phyloP scores from a whole-genome alignment of 352 stramenopile genomes.

The Pythium rhizo-oryzae region DNA sequence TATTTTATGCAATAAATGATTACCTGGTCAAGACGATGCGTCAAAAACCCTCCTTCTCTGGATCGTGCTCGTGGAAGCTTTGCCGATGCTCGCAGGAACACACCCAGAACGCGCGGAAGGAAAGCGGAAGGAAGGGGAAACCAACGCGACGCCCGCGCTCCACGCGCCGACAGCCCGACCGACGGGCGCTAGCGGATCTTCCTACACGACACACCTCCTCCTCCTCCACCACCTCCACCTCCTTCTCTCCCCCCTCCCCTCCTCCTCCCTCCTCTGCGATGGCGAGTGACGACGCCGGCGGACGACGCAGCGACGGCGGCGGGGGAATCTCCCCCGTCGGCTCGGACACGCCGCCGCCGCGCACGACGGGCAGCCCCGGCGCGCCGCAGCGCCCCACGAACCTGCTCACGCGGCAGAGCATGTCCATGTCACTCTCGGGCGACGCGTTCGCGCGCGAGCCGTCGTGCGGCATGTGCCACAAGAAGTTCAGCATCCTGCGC shows the following conservation, averaged over 20 bases:
- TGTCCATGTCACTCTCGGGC: conserved; percentile 37
- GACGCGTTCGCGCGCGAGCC: conserved; percentile 73
- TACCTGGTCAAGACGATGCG: neutral
- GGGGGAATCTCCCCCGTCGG: conserved; percentile 14
- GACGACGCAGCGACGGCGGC: conserved; percentile 19
- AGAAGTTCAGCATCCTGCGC: conserved; percentile 81
- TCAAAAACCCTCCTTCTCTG: conserved; percentile 7
- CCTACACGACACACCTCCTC: neutral
- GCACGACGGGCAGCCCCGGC: conserved; percentile 13
- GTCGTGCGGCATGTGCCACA: conserved; percentile 71
- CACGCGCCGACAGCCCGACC: neutral
- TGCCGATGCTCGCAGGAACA: conserved; percentile 11
- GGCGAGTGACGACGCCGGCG: conserved; percentile 25
- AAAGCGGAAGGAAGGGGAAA: conserved; percentile 15
- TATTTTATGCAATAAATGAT: neutral
- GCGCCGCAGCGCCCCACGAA: conserved; percentile 25
- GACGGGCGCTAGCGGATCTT: too few relatives aligned
- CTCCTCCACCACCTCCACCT: neutral
- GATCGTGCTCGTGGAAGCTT: conserved; percentile 17
- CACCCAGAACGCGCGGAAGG: conserved; percentile 17
- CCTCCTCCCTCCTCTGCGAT: neutral
- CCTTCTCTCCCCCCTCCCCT: neutral
- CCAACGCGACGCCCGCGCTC: conserved; percentile 6
- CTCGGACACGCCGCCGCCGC: conserved; percentile 16
- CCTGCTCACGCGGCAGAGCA: conserved; percentile 24